These are phyloP conservation scores for Juncus effusus DNA, from an alignment of 176 grass and related monocot genomes.

Conservation along the genomic window DNA sequence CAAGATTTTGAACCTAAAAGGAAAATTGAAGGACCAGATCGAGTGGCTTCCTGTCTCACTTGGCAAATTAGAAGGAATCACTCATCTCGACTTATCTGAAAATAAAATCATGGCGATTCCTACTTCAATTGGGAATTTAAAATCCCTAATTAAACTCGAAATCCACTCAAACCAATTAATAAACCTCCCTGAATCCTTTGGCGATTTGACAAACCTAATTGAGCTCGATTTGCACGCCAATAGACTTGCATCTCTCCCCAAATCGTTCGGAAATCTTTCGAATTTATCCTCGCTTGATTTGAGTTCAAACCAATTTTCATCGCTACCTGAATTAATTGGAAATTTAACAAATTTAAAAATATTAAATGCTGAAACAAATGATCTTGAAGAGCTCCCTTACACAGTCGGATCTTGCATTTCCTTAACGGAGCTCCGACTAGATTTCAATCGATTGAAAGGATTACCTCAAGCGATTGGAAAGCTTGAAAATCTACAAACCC, in stretches of 20 bases:
- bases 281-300: constrained; percentile 65
- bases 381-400: constrained; percentile 91
- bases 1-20: constrained; percentile 63
- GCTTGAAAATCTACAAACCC: constrained; percentile 66
- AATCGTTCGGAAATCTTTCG: constrained; percentile 68
- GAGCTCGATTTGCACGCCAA: constrained; percentile 86
- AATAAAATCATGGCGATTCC: constrained; percentile 86
- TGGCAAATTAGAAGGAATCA: constrained; percentile 79
- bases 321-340: constrained; percentile 68
- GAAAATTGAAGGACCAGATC: constrained; percentile 78
- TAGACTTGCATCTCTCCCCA: constrained; percentile 64
- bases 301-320: constrained; percentile 69
- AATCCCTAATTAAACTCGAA: constrained; percentile 73
- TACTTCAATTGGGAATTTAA: constrained; percentile 69
- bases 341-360: constrained; percentile 71
- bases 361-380: constrained; percentile 79
- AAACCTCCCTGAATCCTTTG: constrained; percentile 85
- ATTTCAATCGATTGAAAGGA: constrained; percentile 94
- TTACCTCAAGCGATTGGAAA: constrained; percentile 92
- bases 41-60: constrained; percentile 97
- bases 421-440: constrained; percentile 70
- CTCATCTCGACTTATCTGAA: constrained; percentile 80
- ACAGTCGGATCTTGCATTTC: constrained; percentile 85
- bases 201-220: constrained; percentile 66
- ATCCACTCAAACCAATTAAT: constrained; percentile 91